Conservation (phyloP, 129 eudicot species). For the Smallanthus sonchifolius region DNA sequence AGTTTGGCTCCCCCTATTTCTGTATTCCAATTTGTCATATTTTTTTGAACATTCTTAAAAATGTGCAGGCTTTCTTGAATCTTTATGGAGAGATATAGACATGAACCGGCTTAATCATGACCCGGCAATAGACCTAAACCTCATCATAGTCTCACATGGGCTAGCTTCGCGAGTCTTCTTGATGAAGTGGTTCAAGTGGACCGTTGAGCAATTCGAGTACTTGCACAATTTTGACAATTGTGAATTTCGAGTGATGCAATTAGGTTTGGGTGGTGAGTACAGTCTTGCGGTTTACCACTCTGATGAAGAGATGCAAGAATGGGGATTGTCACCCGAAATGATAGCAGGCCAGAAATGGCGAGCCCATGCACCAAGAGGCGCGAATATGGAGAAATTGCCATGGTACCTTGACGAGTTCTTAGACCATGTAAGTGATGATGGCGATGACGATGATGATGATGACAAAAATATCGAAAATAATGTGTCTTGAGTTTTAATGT, state of each 20-base stretch:
- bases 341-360: slow-evolving; percentile 67
- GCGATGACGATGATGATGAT: slow-evolving; percentile 14
- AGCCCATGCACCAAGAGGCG: slow-evolving; percentile 41
- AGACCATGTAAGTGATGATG: slow-evolving; percentile 43
- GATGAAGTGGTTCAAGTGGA: slow-evolving; percentile 97
- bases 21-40: background rate
- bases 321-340: slow-evolving; percentile 85
- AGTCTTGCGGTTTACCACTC: slow-evolving; percentile 71
- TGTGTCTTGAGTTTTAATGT: slow-evolving; percentile 7
- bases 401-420: slow-evolving; percentile 67
- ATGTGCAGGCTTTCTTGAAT: slow-evolving; percentile 83
- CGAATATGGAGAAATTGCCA: slow-evolving; percentile 52
- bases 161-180: slow-evolving; percentile 69
- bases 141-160: slow-evolving; percentile 74
- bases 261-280: slow-evolving; percentile 76
- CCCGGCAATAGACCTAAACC: slow-evolving; percentile 54
- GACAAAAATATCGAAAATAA: background rate
- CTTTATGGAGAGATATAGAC: slow-evolving; percentile 90
- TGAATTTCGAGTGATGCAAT: slow-evolving; percentile 74
- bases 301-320: slow-evolving; percentile 55
- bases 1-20: background rate
- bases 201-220: slow-evolving; percentile 77
- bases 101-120: slow-evolving; percentile 65
- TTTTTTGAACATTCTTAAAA: background rate
- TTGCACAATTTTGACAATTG: slow-evolving; percentile 65